Conservation (phyloP, 2,329 filamentous ascomycete species). For the Colletotrichum somersetense region DNA sequence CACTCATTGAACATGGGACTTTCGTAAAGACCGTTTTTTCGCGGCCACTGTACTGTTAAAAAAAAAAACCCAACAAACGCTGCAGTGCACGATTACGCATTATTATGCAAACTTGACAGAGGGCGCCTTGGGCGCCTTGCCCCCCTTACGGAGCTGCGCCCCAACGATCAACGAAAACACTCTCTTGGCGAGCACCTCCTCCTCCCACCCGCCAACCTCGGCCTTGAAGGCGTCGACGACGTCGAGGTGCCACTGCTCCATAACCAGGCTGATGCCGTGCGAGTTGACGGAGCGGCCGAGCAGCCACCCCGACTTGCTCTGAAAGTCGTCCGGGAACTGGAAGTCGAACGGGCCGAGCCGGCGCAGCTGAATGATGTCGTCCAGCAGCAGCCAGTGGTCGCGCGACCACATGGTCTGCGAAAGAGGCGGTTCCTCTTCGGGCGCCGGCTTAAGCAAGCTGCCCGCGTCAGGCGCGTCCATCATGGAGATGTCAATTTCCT, state of each 20-base stretch:
- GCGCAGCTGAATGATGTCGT: slow-evolving; percentile 65
- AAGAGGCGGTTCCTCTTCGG: slow-evolving; percentile 43
- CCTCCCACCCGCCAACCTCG: slow-evolving; percentile 64
- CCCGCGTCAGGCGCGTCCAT: slow-evolving; percentile 25
- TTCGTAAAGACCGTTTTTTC: slow-evolving; percentile 16
- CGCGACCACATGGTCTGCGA: slow-evolving; percentile 62
- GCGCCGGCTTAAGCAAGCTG: slow-evolving; percentile 4
- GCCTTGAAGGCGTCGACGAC: slow-evolving; percentile 66
- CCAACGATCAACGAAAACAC: slow-evolving; percentile 67
- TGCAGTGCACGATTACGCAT: slow-evolving; percentile 6
- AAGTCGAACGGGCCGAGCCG: slow-evolving; percentile 56
- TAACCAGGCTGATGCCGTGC: slow-evolving; percentile 59
- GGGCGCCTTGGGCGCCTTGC: slow-evolving; percentile 13
- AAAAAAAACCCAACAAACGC: slow-evolving; percentile 33
- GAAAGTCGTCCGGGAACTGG: slow-evolving; percentile 46
- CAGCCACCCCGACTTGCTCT: slow-evolving; percentile 51
- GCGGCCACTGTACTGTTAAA: slow-evolving; percentile 45
- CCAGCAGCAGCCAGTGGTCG: slow-evolving; percentile 66
- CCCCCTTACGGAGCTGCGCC: slow-evolving; percentile 56
- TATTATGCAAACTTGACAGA: slow-evolving; percentile 33
- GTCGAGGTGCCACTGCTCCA: slow-evolving; percentile 70
- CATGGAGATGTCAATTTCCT: slow-evolving; percentile 36
- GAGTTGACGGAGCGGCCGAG: slow-evolving; percentile 63
- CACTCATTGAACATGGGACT: slow-evolving; percentile 22
- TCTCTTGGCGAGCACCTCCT: slow-evolving; percentile 62